phyloP scores from a whole-genome alignment of 2,329 filamentous ascomycete species.

The Chalaropsis thielavioides region DNA sequence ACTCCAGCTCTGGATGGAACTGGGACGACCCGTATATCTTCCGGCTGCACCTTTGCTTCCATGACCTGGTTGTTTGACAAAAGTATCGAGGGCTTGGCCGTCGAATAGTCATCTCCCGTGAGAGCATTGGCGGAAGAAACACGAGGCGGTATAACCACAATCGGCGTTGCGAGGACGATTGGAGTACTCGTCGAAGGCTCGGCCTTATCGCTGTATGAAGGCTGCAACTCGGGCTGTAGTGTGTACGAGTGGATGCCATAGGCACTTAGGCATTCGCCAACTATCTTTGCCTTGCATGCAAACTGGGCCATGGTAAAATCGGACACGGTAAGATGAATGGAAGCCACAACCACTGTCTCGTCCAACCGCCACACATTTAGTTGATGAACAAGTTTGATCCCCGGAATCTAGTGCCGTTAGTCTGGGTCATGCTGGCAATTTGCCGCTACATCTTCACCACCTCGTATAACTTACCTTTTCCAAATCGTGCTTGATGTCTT shows the following conservation, averaged over 20 bases:
- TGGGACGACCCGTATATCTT: neutral
- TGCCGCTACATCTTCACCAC: neutral
- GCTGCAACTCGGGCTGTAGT: slow-evolving; percentile 46
- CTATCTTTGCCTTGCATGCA: slow-evolving; percentile 43
- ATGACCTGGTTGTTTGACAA: neutral
- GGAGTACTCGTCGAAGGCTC: neutral
- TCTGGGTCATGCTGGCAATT: slow-evolving; percentile 18
- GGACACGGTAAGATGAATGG: slow-evolving; percentile 51
- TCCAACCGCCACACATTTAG: slow-evolving; percentile 61
- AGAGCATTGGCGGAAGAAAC: neutral
- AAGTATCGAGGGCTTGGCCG: neutral
- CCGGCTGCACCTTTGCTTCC: neutral
- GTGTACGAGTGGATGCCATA: slow-evolving; percentile 61
- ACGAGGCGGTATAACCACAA: neutral
- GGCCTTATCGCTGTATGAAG: neutral
- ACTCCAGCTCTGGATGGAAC: neutral
- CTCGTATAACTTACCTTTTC: slow-evolving; percentile 36
- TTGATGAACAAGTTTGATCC: slow-evolving; percentile 53
- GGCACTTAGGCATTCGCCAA: slow-evolving; percentile 55
- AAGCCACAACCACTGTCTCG: slow-evolving; percentile 54
- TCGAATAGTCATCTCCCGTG: neutral
- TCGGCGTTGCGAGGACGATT: neutral
- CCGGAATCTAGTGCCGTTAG: slow-evolving; percentile 38
- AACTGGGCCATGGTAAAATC: slow-evolving; percentile 43
- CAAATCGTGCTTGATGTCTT: slow-evolving; percentile 53